Conservation (phyloP, 148 eudicot genomes). For the Diospyros lotus region DNA sequence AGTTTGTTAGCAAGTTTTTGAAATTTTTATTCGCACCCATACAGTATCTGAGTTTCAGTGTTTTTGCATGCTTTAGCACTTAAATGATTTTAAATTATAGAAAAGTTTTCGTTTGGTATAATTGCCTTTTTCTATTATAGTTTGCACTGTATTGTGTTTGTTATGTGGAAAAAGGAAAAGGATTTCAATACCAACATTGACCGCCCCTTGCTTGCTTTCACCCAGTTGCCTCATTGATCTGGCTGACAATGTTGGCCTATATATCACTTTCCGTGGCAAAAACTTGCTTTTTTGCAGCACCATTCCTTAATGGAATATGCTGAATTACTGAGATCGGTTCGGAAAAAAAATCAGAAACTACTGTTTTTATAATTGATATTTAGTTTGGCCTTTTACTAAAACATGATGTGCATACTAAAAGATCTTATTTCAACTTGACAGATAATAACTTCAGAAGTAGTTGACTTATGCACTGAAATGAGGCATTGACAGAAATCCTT, state of each 20-base stretch:
- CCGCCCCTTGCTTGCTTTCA: too few species aligned
- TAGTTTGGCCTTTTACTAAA: not conserved
- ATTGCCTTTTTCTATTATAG: too few species aligned
- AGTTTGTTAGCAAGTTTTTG: not conserved
- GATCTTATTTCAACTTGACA: constrained; percentile 13
- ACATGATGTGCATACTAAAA: too few species aligned
- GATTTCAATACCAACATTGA: too few species aligned
- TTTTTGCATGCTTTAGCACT: not conserved
- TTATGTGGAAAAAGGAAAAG: too few species aligned
- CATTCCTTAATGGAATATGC: not conserved
- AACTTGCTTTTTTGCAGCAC: not conserved
- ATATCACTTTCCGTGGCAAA: not conserved
- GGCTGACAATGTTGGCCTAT: too few species aligned
- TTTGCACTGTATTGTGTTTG: not conserved
- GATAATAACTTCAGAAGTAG: constrained; percentile 20
- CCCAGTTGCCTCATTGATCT: too few species aligned
- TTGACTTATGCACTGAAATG: constrained; percentile 16
- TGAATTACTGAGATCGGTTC: not conserved
- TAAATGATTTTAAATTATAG: not conserved
- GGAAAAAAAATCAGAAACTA: not conserved
- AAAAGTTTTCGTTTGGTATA: not conserved
- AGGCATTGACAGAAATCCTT: constrained; percentile 14
- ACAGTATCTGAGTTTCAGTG: not conserved
- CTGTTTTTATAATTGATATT: not conserved
- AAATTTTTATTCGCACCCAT: not conserved